Percentiles rank a stretch among this genome's conserved stretches.
Conservation (phyloP, 2,329 filamentous ascomycete species). For the Podosphaera xanthii region DNA sequence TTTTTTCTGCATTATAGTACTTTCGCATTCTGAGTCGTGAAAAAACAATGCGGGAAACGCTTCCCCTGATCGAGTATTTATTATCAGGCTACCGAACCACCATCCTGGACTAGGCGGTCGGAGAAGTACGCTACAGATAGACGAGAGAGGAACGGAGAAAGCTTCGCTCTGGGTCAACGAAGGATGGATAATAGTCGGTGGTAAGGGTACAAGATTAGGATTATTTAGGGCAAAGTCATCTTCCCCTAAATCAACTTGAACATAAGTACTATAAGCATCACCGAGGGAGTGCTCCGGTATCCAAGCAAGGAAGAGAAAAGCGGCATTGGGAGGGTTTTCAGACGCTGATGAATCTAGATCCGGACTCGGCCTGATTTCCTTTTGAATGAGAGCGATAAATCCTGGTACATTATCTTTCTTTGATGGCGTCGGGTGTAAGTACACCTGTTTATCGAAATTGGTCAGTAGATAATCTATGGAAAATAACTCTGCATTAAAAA, state of each 20-base stretch:
- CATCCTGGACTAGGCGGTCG: conserved; percentile 83
- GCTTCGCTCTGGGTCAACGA: conserved; percentile 58
- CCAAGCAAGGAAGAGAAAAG: conserved; percentile 68
- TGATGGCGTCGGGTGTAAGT: conserved; percentile 81
- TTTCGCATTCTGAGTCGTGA: conserved; percentile 90
- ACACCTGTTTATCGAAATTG: conserved; percentile 37
- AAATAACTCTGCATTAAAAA: conserved; percentile 4
- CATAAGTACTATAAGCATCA: conserved; percentile 69
- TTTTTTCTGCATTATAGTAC: conserved; percentile 84
- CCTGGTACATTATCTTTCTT: conserved; percentile 90
- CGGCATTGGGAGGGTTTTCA: conserved; percentile 27
- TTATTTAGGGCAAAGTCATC: conserved; percentile 61
- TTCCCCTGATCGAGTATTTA: conserved; percentile 77
- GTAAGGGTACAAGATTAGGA: conserved; percentile 75
- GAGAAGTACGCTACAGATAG: conserved; percentile 76
- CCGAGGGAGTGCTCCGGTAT: conserved; percentile 74
- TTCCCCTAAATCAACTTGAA: conserved; percentile 81
- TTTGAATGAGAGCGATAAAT: conserved; percentile 80
- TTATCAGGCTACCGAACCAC: conserved; percentile 93
- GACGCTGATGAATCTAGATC: conserved; percentile 18
- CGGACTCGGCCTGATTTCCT: conserved; percentile 33
- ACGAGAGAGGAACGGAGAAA: conserved; percentile 74
- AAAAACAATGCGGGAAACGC: conserved; percentile 94
- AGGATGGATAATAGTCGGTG: conserved; percentile 58
- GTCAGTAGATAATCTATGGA: neutral